Percentiles rank a stretch among this genome's conserved stretches.
Conservation (phyloP, 495 filamentous ascomycete genomes). For the Neurospora pannonica region DNA sequence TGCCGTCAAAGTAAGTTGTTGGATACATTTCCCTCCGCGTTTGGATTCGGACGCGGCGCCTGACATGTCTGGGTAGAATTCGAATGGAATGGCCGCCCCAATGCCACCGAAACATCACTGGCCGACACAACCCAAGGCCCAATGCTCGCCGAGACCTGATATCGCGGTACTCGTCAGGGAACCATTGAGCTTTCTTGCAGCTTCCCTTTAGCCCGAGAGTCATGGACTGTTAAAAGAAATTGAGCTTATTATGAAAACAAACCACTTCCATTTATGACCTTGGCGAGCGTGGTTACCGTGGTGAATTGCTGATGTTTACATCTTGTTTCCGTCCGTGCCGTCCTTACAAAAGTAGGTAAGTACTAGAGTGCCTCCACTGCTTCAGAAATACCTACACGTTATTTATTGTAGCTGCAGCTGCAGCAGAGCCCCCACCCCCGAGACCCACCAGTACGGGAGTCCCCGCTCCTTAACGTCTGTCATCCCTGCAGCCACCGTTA, state of each 20-base stretch:
- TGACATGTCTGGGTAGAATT: constrained; percentile 41
- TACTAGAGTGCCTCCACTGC: neutral
- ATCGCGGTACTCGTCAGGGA: neutral
- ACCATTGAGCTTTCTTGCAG: neutral
- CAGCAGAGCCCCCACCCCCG: neutral
- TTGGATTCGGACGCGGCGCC: neutral
- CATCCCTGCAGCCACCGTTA: neutral
- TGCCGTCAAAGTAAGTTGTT: constrained; percentile 75
- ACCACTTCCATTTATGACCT: neutral
- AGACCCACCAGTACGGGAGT: neutral
- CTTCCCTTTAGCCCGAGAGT: neutral
- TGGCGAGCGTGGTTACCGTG: neutral
- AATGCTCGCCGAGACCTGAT: neutral
- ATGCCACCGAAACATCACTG: constrained; percentile 10
- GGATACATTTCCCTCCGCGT: neutral
- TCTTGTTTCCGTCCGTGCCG: neutral
- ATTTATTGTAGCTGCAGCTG: neutral
- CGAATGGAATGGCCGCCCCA: constrained; percentile 45
- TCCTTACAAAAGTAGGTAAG: too few relatives aligned
- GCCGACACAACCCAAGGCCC: constrained; percentile 8
- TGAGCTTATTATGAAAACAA: neutral
- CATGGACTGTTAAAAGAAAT: neutral
- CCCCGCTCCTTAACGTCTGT: neutral
- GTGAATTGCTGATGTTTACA: neutral
- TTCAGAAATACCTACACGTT: neutral